Evolutionary conservation across 78 protist genomes (phyloP).

Genomic region (Cavenderia fasciculata): DNA sequence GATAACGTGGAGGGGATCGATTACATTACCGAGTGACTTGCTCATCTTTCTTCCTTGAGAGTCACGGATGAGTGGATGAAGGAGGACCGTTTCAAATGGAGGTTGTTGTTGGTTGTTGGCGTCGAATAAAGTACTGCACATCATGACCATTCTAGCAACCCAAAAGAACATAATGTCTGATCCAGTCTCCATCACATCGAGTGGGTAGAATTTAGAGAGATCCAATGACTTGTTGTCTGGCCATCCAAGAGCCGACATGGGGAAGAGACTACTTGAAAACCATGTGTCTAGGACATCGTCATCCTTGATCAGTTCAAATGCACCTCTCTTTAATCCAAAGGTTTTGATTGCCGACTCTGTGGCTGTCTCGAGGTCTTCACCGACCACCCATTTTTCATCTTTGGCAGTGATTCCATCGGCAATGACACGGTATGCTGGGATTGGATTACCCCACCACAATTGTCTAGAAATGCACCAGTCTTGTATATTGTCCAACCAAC

Average conservation of each 20-base stretch:
- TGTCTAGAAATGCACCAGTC: conserved; percentile 99
- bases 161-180: conserved; percentile 97
- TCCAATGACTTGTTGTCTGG: conserved; percentile 85
- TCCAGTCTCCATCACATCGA: conserved; percentile 95
- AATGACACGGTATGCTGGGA: conserved; percentile 96
- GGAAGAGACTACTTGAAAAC: conserved; percentile 98
- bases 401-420: not conserved
- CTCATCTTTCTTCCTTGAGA: conserved; percentile 98
- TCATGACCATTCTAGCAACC: conserved; percentile 98
- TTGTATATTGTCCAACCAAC: conserved; percentile 82
- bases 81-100: conserved; percentile 86
- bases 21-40: conserved; percentile 96
- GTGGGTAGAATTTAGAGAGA: conserved; percentile 85
- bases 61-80: conserved; percentile 96
- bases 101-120: conserved; percentile 26
- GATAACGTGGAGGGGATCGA: conserved; percentile 91
- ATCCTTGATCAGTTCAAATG: conserved; percentile 81
- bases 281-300: conserved; percentile 98
- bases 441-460: conserved; percentile 99
- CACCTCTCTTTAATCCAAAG: not conserved
- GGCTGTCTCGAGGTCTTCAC: conserved; percentile 52
- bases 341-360: not conserved
- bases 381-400: conserved; percentile 82
- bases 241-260: conserved; percentile 98
- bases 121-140: conserved; percentile 76